Evolutionary conservation across 2,329 filamentous ascomycete genomes (phyloP).

Genomic region (Calonectria leucothoes): DNA sequence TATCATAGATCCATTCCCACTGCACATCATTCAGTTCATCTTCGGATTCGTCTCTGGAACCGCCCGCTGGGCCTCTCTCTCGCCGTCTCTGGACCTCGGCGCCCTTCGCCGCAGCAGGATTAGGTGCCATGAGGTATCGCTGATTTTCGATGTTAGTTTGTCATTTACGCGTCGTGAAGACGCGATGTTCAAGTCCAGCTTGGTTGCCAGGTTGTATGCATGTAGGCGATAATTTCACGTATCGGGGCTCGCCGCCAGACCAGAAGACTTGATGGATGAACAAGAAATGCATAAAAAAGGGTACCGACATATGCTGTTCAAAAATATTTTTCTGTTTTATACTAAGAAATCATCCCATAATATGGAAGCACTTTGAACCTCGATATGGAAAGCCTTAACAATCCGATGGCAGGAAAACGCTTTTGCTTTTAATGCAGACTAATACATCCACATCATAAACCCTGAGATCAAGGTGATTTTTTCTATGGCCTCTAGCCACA

Average conservation of each 20-base stretch:
- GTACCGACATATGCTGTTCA: too few relatives aligned
- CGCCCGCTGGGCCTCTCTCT: conserved; percentile 56
- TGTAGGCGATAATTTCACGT: conserved; percentile 30
- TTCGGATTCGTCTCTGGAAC: conserved; percentile 83
- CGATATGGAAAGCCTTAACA: too few relatives aligned
- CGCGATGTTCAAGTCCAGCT: conserved; percentile 37
- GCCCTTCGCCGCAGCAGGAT: conserved; percentile 26
- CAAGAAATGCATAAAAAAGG: neutral
- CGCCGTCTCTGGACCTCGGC: conserved; percentile 32
- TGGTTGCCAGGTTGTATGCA: conserved; percentile 39
- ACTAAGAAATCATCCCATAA: too few relatives aligned
- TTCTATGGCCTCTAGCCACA: too few relatives aligned
- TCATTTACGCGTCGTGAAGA: conserved; percentile 45
- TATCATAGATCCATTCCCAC: conserved; percentile 83
- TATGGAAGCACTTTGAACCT: too few relatives aligned
- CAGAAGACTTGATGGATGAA: neutral
- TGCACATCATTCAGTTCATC: conserved; percentile 84
- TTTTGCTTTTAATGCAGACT: too few relatives aligned
- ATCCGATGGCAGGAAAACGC: too few relatives aligned
- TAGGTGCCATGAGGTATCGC: conserved; percentile 38
- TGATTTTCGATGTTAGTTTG: conserved; percentile 15
- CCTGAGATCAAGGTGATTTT: too few relatives aligned
- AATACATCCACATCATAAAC: too few relatives aligned
- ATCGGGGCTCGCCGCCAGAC: neutral
- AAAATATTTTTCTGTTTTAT: too few relatives aligned